Base-by-base conservation (phyloP, 805 yeast species). In the Pichia cephalocereana region DNA sequence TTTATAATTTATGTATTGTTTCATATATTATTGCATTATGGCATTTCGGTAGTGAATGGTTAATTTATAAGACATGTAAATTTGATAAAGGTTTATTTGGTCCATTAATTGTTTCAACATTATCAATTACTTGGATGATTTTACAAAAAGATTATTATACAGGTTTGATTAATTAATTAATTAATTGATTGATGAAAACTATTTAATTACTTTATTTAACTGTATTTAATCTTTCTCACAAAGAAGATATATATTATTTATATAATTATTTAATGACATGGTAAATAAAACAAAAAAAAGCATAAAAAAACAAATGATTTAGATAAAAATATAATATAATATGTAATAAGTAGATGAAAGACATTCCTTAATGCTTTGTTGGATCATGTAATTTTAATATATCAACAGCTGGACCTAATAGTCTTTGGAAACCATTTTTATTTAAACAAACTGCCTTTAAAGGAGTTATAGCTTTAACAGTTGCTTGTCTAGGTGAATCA, bases 351-450 rank as follows among this genome's bases (percentile, higher is more conserved):
- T 7, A 30, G 10, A 30, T 30, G 14, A 30, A 30, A 10, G 14
- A 30, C 14, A 12, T 30, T 30, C 14, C 4, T 41, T 27, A 41
- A 18, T 41, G 9, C 31, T 62, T 66, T 28, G 88, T 84, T 46
- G 97, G 97, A 66, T 88, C 96, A 60, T 87, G 88, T 51, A 82
- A 71, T 66, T 86, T 84, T 62, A 90, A 76, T 40, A 86, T 88
- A 49, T 86, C 95, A 23, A 89, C 95, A 2, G 89, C 96, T 36
- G 96, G 96, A 3, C 99, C 99, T 53, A 93, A 74, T 57, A 93
- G 74, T 67, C 98, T 80, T 68, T 88, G 90, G 72, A 93, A 93
- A 0, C 96, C 98, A 52, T 84, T 77, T 70, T 91, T 88, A 52
- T 87, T 95, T 57, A 93, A 75, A 4, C 93, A 83, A n/a, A 95